phyloP scores from a whole-genome alignment of 2,329 filamentous ascomycete species.

The Dothistroma septosporum region DNA sequence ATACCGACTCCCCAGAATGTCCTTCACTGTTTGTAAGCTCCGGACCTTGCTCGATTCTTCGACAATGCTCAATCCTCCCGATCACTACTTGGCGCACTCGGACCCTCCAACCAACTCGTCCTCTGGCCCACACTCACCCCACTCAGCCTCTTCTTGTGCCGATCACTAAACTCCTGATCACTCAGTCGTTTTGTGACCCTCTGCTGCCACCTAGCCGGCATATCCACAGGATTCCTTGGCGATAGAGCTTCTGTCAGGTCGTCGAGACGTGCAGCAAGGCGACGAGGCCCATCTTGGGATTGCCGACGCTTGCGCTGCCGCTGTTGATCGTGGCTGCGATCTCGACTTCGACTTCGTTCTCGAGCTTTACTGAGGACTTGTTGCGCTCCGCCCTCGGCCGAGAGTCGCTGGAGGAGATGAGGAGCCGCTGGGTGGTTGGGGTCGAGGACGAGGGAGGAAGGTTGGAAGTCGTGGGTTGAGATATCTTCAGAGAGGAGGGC shows the following conservation, averaged over 20 bases:
- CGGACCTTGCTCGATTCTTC: background rate
- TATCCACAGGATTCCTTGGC: background rate
- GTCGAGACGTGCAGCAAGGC: background rate
- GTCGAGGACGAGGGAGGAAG: background rate
- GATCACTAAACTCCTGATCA: slow-evolving; percentile 1
- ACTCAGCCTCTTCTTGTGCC: slow-evolving; percentile 4
- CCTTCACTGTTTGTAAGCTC: background rate
- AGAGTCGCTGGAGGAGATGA: background rate
- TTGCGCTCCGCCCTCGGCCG: background rate
- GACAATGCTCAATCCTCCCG: background rate
- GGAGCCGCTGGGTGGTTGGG: background rate
- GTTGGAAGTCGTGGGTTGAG: background rate
- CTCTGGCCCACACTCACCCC: background rate
- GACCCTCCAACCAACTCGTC: background rate
- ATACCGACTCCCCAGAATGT: background rate
- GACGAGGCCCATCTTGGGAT: background rate
- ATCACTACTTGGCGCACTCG: slow-evolving; percentile 2
- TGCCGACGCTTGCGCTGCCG: background rate
- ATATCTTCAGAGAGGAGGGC: background rate
- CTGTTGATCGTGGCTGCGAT: background rate
- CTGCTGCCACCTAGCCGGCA: slow-evolving; percentile 3
- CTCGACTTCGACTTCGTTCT: background rate
- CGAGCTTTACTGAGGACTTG: background rate
- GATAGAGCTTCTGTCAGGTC: background rate
- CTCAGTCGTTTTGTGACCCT: background rate